phyloP scores from a whole-genome alignment of 2,329 filamentous ascomycete genomes.

The Curvularia verruculosa region DNA sequence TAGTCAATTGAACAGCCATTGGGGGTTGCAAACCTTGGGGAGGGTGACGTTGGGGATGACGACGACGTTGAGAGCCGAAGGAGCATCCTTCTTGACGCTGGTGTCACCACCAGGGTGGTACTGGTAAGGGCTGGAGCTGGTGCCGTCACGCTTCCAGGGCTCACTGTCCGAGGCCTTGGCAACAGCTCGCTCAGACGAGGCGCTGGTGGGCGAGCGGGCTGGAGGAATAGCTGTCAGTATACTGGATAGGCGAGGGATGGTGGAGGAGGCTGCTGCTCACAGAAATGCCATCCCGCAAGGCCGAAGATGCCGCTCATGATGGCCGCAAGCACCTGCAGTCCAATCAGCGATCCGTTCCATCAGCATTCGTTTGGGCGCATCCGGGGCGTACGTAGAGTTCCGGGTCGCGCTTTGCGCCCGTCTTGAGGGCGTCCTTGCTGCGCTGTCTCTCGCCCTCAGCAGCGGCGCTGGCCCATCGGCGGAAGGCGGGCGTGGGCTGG shows the following conservation, averaged over 20 bases:
- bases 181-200: slow-evolving; percentile 81
- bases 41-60: slow-evolving; percentile 92
- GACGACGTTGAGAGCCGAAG: slow-evolving; percentile 92
- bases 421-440: slow-evolving; percentile 60
- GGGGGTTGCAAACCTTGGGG: slow-evolving; percentile 63
- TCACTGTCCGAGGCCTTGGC: slow-evolving; percentile 77
- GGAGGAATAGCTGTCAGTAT: slow-evolving; percentile 28
- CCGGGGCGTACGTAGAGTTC: slow-evolving; percentile 70
- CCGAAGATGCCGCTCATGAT: slow-evolving; percentile 90
- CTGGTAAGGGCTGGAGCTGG: slow-evolving; percentile 63
- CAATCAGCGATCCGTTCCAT: slow-evolving; percentile 30
- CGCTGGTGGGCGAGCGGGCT: slow-evolving; percentile 83
- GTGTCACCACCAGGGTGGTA: slow-evolving; percentile 81
- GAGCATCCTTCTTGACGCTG: slow-evolving; percentile 82
- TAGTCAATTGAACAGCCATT: not conserved
- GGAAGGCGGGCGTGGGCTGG: slow-evolving; percentile 43
- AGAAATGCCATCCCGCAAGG: slow-evolving; percentile 89
- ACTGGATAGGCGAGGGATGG: not conserved
- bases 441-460: slow-evolving; percentile 55
- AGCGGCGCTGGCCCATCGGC: slow-evolving; percentile 48
- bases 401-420: slow-evolving; percentile 71
- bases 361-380: not conserved
- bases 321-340: slow-evolving; percentile 77
- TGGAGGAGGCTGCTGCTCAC: slow-evolving; percentile 54
- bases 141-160: slow-evolving; percentile 80